Base-by-base conservation (phyloP, 1,139 yeast species). In the Yamadazyma triangularis region DNA sequence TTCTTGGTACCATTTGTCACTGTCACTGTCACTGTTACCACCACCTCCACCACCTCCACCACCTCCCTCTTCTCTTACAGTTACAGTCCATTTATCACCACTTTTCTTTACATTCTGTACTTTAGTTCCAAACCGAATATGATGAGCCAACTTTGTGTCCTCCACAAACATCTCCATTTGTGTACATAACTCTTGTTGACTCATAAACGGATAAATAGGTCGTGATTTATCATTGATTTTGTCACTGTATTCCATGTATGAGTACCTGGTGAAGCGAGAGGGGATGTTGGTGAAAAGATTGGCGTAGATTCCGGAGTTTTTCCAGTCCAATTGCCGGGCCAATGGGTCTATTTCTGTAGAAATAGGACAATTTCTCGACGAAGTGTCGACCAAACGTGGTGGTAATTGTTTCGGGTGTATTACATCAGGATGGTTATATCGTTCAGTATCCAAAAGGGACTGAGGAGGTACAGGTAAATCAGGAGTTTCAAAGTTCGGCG, bases 201-300 rank as follows among this genome's bases (percentile, higher is more conserved):
- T 54, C 44, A 66, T 47, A 36, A 73, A 62, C 6, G 73, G 73
- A 36, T 58, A 56, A 13, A 66, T 53, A n/a, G 25, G 28, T 35
- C 58, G 42, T 8, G 39, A 25, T 24, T 43, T 43, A 35, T 60
- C 58, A 13, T 39, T 32, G 33, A 48, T 61, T 36, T 57, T 45
- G 4, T 42, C 45, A 25, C 57, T 60, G 28, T 56, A 45, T 8
- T 58, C 56, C 38, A 58, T 45, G 24, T 64, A 60, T 6, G 74
- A 64, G 38, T 64, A 71, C 29, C 73, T 48, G 34, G 71, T 58
- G 35, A 68, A 60, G 26, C 65, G 40, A 15, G 60, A 40, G 2
- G 77, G 73, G 23, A 72, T 64, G 37, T 72, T 72, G 21, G 76
- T 67, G 47, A 60, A 71, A 14, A 72, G 50, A 29, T 60, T 55